phyloP scores from a whole-genome alignment of 129 eudicot species.

The Flaveria ramosissima region DNA sequence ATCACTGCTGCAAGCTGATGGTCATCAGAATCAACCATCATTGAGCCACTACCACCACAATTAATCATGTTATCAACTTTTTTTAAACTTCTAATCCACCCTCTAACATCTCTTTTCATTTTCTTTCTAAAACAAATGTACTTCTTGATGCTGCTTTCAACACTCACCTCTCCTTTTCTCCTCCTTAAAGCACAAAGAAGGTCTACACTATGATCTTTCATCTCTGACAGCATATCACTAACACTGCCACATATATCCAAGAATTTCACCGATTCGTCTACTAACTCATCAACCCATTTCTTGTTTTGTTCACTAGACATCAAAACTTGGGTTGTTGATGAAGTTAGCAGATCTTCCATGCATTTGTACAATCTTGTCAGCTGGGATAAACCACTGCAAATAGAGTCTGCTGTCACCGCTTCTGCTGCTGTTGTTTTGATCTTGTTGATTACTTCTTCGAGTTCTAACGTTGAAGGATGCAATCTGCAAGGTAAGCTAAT shows the following conservation, averaged over 20 bases:
- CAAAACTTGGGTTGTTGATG: constrained; percentile 36
- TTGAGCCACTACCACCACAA: not conserved
- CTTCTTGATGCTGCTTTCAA: constrained; percentile 24
- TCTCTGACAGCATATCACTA: constrained; percentile 33
- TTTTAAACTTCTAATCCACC: constrained; percentile 39
- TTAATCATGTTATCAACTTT: constrained; percentile 35
- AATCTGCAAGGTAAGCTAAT: constrained; percentile 58
- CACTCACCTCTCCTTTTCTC: constrained; percentile 36
- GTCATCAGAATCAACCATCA: constrained; percentile 29
- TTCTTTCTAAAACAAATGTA: constrained; percentile 49
- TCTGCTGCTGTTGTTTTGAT: constrained; percentile 30
- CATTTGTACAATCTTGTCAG: constrained; percentile 48
- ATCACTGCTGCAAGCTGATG: constrained; percentile 29
- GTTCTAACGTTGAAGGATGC: constrained; percentile 35
- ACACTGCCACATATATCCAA: constrained; percentile 37
- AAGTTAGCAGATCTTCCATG: constrained; percentile 37
- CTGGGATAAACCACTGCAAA: constrained; percentile 40
- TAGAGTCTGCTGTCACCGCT: constrained; percentile 21
- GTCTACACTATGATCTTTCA: constrained; percentile 41
- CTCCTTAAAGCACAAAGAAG: constrained; percentile 48
- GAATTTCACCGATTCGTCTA: constrained; percentile 36
- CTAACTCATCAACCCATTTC: constrained; percentile 35
- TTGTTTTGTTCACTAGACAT: constrained; percentile 30
- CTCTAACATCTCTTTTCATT: constrained; percentile 37
- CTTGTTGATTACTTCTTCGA: constrained; percentile 39